Evolutionary conservation across 2,329 filamentous ascomycete genomes (phyloP).

Genomic region (Taxawa tesnikishii): DNA sequence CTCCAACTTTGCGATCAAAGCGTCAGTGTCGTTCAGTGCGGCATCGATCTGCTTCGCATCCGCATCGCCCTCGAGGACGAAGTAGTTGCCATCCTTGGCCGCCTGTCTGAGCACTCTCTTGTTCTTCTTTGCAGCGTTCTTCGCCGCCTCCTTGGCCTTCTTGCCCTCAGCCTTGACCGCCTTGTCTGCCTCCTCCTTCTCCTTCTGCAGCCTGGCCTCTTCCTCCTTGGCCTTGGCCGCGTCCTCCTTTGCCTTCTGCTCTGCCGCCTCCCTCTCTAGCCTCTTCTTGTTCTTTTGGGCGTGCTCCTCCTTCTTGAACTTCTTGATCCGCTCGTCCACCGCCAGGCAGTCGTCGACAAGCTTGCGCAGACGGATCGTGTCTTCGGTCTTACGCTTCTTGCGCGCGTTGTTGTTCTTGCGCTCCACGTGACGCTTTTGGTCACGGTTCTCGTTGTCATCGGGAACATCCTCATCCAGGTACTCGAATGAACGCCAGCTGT

Average conservation of each 20-base stretch:
- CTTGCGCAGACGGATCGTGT: slow-evolving; percentile 80
- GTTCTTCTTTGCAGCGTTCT: slow-evolving; percentile 99
- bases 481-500: slow-evolving; percentile 95
- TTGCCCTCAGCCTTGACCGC: slow-evolving; percentile 69
- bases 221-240: slow-evolving; percentile 73
- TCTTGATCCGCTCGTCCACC: slow-evolving; percentile 91
- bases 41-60: slow-evolving; percentile 69
- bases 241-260: slow-evolving; percentile 77
- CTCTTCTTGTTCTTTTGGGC: slow-evolving; percentile 95
- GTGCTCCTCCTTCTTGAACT: slow-evolving; percentile 83
- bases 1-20: slow-evolving; percentile 78
- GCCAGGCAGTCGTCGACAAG: slow-evolving; percentile 77
- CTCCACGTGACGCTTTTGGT: slow-evolving; percentile 97
- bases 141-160: slow-evolving; percentile 97
- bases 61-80: slow-evolving; percentile 53
- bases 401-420: slow-evolving; percentile 96
- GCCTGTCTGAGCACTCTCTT: slow-evolving; percentile 90
- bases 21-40: slow-evolving; percentile 75
- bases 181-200: slow-evolving; percentile 81
- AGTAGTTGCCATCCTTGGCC: slow-evolving; percentile 98
- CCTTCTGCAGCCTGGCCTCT: slow-evolving; percentile 65
- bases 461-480: slow-evolving; percentile 98
- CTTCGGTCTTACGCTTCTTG: slow-evolving; percentile 99
- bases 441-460: slow-evolving; percentile 96
- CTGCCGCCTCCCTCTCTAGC: slow-evolving; percentile 79